A percentile compares a stretch with the other conserved stretches of the same genome.
phyloP scores from a whole-genome alignment of 2,329 filamentous ascomycete species.

The Colletotrichum sp. region DNA sequence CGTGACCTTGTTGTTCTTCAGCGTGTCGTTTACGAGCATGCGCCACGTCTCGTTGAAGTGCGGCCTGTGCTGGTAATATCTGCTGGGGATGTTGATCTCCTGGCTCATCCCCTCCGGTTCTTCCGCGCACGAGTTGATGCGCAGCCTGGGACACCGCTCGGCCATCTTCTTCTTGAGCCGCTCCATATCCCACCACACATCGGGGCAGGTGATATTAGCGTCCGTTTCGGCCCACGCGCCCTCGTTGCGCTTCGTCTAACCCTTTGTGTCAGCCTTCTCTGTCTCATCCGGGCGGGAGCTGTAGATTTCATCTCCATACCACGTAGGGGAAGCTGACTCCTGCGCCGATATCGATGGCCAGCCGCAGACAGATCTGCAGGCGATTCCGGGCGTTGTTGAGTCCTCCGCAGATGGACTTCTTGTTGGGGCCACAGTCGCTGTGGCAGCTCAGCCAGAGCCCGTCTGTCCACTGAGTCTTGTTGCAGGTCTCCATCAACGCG shows the following conservation, averaged over 20 bases:
- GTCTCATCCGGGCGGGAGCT: background rate
- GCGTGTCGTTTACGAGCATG: background rate
- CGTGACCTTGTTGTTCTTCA: background rate
- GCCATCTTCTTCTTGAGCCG: background rate
- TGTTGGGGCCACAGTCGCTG: background rate
- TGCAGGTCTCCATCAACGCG: background rate
- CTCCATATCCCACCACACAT: background rate
- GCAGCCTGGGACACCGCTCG: background rate
- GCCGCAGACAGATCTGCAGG: background rate
- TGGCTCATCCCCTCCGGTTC: background rate
- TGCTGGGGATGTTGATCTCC: background rate
- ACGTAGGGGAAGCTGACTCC: background rate
- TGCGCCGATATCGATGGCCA: background rate
- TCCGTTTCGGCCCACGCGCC: background rate
- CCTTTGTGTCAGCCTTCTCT: background rate
- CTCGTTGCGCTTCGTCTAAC: background rate
- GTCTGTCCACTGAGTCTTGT: background rate
- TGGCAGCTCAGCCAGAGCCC: background rate
- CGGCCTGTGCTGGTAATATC: background rate
- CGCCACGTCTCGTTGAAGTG: background rate
- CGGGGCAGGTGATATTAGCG: background rate
- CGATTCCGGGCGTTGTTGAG: background rate
- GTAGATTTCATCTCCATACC: background rate
- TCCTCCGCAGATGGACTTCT: background rate
- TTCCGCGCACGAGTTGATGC: background rate